Evolutionary conservation across 257 asterid species (phyloP).

Genomic region (Nicotiana benthamiana): DNA sequence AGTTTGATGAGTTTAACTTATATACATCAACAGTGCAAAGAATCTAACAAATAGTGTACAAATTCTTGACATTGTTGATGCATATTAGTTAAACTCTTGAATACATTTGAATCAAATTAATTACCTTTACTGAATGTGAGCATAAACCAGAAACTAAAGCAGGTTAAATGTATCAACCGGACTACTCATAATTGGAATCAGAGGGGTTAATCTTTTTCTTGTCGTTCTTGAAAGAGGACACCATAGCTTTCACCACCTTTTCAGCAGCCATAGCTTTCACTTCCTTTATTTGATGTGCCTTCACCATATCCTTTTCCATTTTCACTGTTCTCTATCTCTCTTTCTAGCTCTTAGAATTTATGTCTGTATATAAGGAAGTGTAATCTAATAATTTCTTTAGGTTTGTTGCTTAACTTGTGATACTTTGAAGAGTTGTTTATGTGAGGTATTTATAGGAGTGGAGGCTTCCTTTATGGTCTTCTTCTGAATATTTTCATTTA

Average conservation of each 20-base stretch:
- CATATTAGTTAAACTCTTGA: background rate
- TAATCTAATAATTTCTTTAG: background rate
- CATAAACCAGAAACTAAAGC: too few relatives aligned
- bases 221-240: background rate
- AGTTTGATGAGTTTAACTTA: background rate
- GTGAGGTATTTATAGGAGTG: background rate
- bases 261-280: background rate
- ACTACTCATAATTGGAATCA: too few relatives aligned
- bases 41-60: background rate
- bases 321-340: background rate
- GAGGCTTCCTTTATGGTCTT: background rate
- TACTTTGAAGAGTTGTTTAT: background rate
- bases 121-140: too few relatives aligned
- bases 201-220: background rate
- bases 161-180: background rate
- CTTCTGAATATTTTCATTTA: background rate
- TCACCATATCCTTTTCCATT: background rate
- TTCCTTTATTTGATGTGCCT: background rate
- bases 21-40: background rate
- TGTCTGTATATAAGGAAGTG: background rate
- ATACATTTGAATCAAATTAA: background rate
- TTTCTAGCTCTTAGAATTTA: background rate
- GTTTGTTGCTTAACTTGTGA: background rate
- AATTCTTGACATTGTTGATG: background rate
- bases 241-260: background rate